Evolutionary conservation across 495 filamentous ascomycete genomes (phyloP).

Genomic region (Gamarada debralockiae): DNA sequence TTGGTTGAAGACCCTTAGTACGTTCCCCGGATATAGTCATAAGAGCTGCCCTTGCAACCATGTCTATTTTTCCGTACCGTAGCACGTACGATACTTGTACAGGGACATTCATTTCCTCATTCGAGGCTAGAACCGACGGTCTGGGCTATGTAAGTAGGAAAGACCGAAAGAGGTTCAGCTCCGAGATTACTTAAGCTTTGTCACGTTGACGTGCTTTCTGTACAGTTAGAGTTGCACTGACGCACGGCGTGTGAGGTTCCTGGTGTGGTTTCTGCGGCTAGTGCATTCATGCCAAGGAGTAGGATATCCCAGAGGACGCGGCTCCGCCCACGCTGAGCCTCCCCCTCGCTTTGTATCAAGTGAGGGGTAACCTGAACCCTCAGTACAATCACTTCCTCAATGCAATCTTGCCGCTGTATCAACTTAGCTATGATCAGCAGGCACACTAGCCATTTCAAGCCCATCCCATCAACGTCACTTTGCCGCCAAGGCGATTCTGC

Average conservation of each 20-base stretch:
- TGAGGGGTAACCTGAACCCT: conserved; percentile 12
- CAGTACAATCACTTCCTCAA: conserved; percentile 19
- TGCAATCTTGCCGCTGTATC: conserved; percentile 14
- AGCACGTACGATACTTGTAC: no score
- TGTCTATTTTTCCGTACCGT: no score
- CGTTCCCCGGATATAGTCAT: no score
- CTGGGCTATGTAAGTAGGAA: no score
- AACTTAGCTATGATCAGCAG: conserved; percentile 14
- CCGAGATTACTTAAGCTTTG: no score
- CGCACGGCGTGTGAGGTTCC: background rate
- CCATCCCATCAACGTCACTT: conserved; percentile 7
- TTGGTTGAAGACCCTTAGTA: no score
- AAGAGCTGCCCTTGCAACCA: no score
- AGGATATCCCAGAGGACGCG: conserved; percentile 11
- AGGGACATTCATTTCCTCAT: no score
- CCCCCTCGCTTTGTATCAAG: conserved; percentile 13
- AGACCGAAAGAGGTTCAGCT: no score
- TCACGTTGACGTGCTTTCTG: no score
- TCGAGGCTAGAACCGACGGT: no score
- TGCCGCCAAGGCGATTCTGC: background rate
- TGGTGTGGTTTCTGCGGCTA: background rate
- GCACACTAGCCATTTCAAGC: conserved; percentile 13
- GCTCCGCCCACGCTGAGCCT: conserved; percentile 13
- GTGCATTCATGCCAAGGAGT: conserved; percentile 13
- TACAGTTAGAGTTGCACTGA: background rate